A percentile compares a stretch with the other conserved stretches of the same genome.
Conservation (phyloP, 2,329 filamentous ascomycete genomes). For the Pezicula rhizophila region DNA sequence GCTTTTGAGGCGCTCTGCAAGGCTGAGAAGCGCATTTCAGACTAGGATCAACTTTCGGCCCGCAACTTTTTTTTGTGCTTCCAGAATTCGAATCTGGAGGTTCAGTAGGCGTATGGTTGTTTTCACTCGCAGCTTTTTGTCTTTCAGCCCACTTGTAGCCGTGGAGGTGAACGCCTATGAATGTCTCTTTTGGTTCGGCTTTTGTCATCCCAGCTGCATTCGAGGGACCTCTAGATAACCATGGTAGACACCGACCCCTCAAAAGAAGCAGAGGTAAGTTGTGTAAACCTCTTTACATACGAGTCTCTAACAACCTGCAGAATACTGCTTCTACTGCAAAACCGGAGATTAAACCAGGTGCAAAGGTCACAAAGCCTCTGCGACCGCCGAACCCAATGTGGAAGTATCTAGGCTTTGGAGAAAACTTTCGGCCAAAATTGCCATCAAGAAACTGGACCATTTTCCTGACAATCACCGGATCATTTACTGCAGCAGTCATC, state of each 20-base stretch:
- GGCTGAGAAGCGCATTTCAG: too few species aligned
- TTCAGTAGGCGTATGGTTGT: too few species aligned
- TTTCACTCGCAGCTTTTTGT: too few species aligned
- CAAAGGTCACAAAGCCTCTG: slow-evolving; percentile 35
- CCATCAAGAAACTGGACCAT: slow-evolving; percentile 98
- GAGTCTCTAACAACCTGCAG: slow-evolving; percentile 7
- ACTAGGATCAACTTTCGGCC: too few species aligned
- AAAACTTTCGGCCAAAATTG: slow-evolving; percentile 74
- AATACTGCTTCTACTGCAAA: slow-evolving; percentile 29
- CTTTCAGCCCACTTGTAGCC: too few species aligned
- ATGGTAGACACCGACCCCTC: slow-evolving; percentile 17
- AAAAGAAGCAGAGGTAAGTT: slow-evolving; percentile 9
- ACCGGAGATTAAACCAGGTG: slow-evolving; percentile 27
- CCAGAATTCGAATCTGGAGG: too few species aligned
- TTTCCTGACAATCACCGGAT: slow-evolving; percentile 74
- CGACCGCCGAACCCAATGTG: slow-evolving; percentile 63
- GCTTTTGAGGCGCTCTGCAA: too few species aligned
- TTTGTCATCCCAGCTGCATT: too few species aligned
- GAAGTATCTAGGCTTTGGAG: slow-evolving; percentile 71
- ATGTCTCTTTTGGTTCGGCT: too few species aligned
- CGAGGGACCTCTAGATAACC: not conserved
- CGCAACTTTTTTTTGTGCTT: too few species aligned
- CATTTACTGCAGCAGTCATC: slow-evolving; percentile 73
- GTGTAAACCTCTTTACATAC: not conserved
- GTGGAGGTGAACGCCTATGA: too few species aligned